Evolutionary conservation across 306 rosid species (phyloP), one percentile per base, ranked within the genome.

Genomic region (Cicer cuneatum): DNA sequence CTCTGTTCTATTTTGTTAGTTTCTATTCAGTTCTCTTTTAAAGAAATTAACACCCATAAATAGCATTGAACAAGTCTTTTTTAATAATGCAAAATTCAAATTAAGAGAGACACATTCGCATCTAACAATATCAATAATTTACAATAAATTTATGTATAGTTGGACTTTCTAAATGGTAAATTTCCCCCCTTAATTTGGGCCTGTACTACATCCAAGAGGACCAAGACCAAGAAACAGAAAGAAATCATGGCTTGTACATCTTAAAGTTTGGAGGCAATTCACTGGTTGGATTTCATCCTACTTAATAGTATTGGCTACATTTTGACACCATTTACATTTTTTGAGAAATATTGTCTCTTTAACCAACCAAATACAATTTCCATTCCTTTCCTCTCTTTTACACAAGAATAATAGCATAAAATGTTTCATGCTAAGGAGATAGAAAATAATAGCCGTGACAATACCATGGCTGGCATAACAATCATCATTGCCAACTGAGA

Each of bases 321-420:
- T 62, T 66, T 47, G 43, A 66, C 63, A 79, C 11, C 64, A 48
- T 38, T 79, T 75, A 56, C 73, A 47, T n/a, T 51, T 39, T 63
- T 49, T 45, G 35, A 57, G 35, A n/a, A 18, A 53, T 49, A 39
- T 51, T 37, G 39, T 41, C 51, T 16, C 57, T 40, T 57, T 15
- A 49, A 75, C 43, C 74, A 49, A 75, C 43, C 74, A 77, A 52
- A 35, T 84, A 33, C 61, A 74, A 40, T 43, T 56, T 74, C 33
- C 56, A 74, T 37, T 13, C 56, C 47, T 24, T 45, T 8, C 61
- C 74, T 15, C 45, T n/a, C 49, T 41, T 19, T 63, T 12, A 81
- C 56, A 77, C 42, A 72, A 66, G 77, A 76, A 71, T 66, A 59
- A 18, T 52, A 59, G 41, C 47, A 56, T 69, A 69, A 2, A 48